These are phyloP conservation scores for Pulveroboletus sp. DNA, from an alignment of 768 basidiomycete genomes.

Conservation along the genomic window DNA sequence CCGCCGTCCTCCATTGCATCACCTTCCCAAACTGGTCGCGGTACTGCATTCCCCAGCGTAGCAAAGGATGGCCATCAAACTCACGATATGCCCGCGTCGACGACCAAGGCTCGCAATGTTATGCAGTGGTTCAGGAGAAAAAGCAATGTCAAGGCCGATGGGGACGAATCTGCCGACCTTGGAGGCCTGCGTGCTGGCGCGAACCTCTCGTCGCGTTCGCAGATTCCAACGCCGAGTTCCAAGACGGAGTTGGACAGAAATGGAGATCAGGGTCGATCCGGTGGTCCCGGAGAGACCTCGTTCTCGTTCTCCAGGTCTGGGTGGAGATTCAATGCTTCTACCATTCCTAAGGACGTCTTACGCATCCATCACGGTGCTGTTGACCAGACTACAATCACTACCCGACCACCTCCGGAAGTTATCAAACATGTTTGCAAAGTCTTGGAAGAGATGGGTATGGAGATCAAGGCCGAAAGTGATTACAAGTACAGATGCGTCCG, in stretches of 20 bases:
- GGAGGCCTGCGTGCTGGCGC: conserved; percentile 16
- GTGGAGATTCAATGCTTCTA: conserved; percentile 31
- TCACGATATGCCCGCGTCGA: conserved; percentile 57
- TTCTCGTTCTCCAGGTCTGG: conserved; percentile 38
- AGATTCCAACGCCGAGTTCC: conserved; percentile 27
- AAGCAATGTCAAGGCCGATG: conserved; percentile 43
- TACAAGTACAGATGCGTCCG: conserved; percentile 87
- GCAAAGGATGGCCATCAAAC: conserved; percentile 24
- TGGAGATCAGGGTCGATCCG: conserved; percentile 22
- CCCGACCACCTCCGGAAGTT: conserved; percentile 76
- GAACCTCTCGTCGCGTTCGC: conserved; percentile 26
- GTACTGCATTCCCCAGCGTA: conserved; percentile 24
- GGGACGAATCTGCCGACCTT: conserved; percentile 17
- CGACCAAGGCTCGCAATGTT: conserved; percentile 89
- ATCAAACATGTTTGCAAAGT: conserved; percentile 80
- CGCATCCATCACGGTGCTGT: conserved; percentile 90
- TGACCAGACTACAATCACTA: conserved; percentile 86
- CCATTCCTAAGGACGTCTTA: conserved; percentile 45
- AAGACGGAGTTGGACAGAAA: conserved; percentile 20
- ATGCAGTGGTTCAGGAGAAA: conserved; percentile 97
- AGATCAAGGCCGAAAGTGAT: conserved; percentile 82
- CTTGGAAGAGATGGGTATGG: conserved; percentile 85
- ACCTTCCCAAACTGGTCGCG: conserved; percentile 25
- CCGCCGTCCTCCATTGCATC: conserved; percentile 29
- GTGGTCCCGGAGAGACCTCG: conserved; percentile 19